Base-by-base conservation (phyloP, 2,329 filamentous ascomycete species). In the Clonostachys byssicola region DNA sequence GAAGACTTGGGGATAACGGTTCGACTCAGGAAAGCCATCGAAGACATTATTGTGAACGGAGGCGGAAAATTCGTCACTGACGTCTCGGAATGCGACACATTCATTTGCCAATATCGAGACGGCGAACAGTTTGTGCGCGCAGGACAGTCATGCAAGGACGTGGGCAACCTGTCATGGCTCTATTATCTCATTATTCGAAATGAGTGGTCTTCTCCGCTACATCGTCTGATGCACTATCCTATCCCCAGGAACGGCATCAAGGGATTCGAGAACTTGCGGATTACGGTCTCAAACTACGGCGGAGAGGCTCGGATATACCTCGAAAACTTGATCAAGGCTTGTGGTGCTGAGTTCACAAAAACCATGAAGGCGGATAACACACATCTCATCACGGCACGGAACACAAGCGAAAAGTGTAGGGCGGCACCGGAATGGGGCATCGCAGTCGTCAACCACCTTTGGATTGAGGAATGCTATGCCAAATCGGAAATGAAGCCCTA, bases 391-490 rank as follows among this genome's bases (percentile, higher is more conserved):
- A 96, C 92, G 1, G 94, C 94, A 5, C 88, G 95, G 56, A 83
- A 86, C 49, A 83, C 83, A 48, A 95, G 92, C 60, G 94, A 97
- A 61, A 99, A 99, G 67, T 96, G 89, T 63, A 85, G 87, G 36
- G 94, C 94, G 2, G 94, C 94, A 0, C 81, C 83, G 51, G 94
- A 97, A 67, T 99, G 94, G 94, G 86, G 87, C 46, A 85, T 97
- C 47, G 74, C 90, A 48, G 86, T 96, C 57, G 74, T 96, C 57
- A 99, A 97, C 63, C 94, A 99, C 62, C 76, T 99, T 1, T 99
- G 94, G 94, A 78, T 99, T 42, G 94, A 99, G 65, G 94, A 99
- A 61, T 95, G 91, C 66, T 99, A 97, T 61, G 90, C 92, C 2
- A 90, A 88, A 62, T 96, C 91, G 71, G 79, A 88, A 59, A 72